Evolutionary conservation across 2,329 filamentous ascomycete genomes (phyloP).

Genomic region (Epichloe elymi): DNA sequence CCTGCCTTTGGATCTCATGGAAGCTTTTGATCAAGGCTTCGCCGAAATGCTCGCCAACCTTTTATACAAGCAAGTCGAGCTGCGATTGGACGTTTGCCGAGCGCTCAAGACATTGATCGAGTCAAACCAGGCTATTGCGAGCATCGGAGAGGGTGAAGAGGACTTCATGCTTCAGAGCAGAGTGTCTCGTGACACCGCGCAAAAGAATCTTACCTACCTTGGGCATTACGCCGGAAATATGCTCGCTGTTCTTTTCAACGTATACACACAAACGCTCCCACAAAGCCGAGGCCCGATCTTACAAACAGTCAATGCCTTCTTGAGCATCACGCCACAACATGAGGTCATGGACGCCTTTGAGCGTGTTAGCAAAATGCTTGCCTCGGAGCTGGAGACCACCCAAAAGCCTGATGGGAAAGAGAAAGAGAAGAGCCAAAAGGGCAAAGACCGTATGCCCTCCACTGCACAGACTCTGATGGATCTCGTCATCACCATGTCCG

Average conservation of each 20-base stretch:
- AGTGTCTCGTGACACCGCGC: slow-evolving; percentile 60
- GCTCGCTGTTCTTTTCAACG: slow-evolving; percentile 94
- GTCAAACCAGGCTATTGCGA: slow-evolving; percentile 72
- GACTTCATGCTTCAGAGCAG: slow-evolving; percentile 66
- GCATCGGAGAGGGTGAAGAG: slow-evolving; percentile 54
- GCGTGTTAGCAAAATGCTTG: slow-evolving; percentile 74
- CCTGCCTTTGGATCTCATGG: slow-evolving; percentile 63
- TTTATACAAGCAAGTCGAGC: slow-evolving; percentile 79
- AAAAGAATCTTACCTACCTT: slow-evolving; percentile 71
- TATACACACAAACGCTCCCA: slow-evolving; percentile 91
- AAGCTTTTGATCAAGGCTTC: slow-evolving; percentile 74
- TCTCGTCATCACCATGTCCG: slow-evolving; percentile 87
- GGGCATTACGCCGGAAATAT: slow-evolving; percentile 73
- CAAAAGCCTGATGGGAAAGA: slow-evolving; percentile 46
- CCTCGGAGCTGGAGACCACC: slow-evolving; percentile 48
- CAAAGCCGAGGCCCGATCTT: slow-evolving; percentile 84
- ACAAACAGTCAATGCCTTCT: slow-evolving; percentile 85
- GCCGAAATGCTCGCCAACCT: slow-evolving; percentile 86
- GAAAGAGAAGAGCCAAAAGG: slow-evolving; percentile 49
- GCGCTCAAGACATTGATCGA: slow-evolving; percentile 79
- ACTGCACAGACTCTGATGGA: slow-evolving; percentile 94
- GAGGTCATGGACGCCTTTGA: slow-evolving; percentile 83
- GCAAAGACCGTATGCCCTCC: slow-evolving; percentile 68
- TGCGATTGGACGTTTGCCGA: slow-evolving; percentile 78
- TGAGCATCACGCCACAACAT: slow-evolving; percentile 68